Base-by-base conservation (phyloP, 495 filamentous ascomycete species). In the Corynascus novoguineensis region DNA sequence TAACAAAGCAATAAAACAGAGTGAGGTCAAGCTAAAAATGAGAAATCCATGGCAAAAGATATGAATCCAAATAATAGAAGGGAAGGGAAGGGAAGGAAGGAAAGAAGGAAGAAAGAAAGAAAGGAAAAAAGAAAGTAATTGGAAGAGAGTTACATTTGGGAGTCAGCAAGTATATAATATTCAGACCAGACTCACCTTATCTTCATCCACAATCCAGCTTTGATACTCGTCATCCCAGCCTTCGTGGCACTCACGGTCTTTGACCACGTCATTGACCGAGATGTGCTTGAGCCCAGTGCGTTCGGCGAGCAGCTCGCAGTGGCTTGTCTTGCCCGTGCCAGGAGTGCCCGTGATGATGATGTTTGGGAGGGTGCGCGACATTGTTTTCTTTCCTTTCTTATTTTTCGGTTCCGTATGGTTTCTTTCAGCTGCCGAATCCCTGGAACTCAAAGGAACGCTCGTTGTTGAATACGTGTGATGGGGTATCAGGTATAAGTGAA, bases 331-430 rank as follows among this genome's bases (percentile, higher is more conserved):
- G 68, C 93, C 93, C 24, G 92, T 88, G 49, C 93, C 95, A 6
- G 93, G 93, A 29, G 93, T 97, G 62, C 93, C 93, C 49, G 93
- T 97, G 60, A 98, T 79, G 54, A 98, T 86, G 66, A 97, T 88
- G 70, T 97, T 98, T 28, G 93, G 93, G 55, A 78, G 73, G 14
- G 73, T 79, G 62, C 88, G 83, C 22, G 62, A 11, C 74, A 73
- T 73, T 32, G 59, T 62, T 65, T 70, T 71, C 34, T 17, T 11
- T 28, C 25, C 2, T 35, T 5, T 19, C 1, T 29, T 2, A 31
- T 41, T 21, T 40, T 49, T 27, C 3, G 27, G 24, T 29, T 40
- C 15, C 14, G 15, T 12, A 14, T 2, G 14, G 2, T 8, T n/a
- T n/a, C n/a, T n/a, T n/a, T n/a, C n/a, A n/a, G n/a, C n/a, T n/a